Conservation (phyloP, 441 rosid genomes). For the Codiaeum variegatum region DNA sequence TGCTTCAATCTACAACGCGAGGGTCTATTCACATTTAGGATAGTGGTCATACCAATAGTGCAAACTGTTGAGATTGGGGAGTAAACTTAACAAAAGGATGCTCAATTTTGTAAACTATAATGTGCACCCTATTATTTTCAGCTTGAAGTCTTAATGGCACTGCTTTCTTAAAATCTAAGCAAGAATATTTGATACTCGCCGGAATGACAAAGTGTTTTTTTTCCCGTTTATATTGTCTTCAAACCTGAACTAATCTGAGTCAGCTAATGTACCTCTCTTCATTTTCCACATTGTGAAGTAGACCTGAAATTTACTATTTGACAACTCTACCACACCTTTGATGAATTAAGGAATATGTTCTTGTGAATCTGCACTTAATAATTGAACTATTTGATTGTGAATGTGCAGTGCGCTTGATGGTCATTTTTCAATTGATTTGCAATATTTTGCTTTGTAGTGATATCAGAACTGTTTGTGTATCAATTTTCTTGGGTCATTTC, state of each 20-base stretch:
- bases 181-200: not conserved
- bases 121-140: not conserved
- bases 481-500: not conserved
- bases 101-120: not conserved
- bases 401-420: not conserved
- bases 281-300: not conserved
- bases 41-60: not conserved
- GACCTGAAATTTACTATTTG: not conserved
- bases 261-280: not conserved
- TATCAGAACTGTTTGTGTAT: not conserved
- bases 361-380: not conserved
- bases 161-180: not conserved
- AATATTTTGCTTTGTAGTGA: not conserved
- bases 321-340: not conserved
- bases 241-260: not conserved
- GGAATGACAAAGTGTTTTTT: not conserved
- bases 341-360: not conserved
- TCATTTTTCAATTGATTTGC: not conserved
- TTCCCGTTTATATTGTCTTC: not conserved
- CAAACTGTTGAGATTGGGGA: constrained; percentile 13
- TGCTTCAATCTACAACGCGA: not conserved
- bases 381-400: constrained; percentile 3
- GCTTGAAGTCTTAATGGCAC: not conserved
- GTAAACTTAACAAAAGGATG: not conserved
- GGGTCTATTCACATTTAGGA: not conserved